Conservation (phyloP, 164 flowering plant genomes). For the Nymphaea colorata region DNA sequence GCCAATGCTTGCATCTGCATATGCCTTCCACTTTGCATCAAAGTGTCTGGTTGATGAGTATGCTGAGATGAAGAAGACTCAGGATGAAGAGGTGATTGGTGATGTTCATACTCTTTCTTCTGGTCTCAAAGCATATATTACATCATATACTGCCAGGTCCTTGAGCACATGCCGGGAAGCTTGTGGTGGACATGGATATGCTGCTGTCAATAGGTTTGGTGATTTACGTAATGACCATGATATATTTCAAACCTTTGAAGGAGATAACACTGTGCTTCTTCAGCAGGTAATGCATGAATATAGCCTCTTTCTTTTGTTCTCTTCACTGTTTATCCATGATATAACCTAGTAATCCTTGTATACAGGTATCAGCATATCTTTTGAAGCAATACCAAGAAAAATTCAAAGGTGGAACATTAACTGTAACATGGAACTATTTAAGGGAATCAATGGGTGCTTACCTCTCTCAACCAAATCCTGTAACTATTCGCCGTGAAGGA, state of each 20-base stretch:
- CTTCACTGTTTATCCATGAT: neutral
- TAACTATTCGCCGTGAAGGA: slow-evolving; percentile 91
- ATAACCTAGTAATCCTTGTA: neutral
- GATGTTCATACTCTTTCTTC: slow-evolving; percentile 93
- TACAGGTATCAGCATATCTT: slow-evolving; percentile 79
- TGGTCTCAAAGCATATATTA: slow-evolving; percentile 87
- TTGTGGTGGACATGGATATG: slow-evolving; percentile 98
- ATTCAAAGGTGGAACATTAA: slow-evolving; percentile 77
- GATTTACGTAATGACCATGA: slow-evolving; percentile 89
- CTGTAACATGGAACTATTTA: slow-evolving; percentile 91
- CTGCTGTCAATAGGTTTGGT: slow-evolving; percentile 93
- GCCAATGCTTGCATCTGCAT: slow-evolving; percentile 95
- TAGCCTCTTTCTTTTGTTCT: neutral
- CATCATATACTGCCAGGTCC: slow-evolving; percentile 77
- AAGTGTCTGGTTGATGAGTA: slow-evolving; percentile 64
- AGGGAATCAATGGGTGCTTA: slow-evolving; percentile 85
- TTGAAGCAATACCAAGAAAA: slow-evolving; percentile 85
- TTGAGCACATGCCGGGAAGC: slow-evolving; percentile 83
- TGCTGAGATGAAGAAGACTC: slow-evolving; percentile 79
- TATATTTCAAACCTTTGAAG: slow-evolving; percentile 97
- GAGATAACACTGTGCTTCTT: slow-evolving; percentile 93
- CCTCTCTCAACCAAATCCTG: slow-evolving; percentile 92
- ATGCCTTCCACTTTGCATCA: slow-evolving; percentile 87
- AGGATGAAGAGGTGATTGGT: slow-evolving; percentile 61
- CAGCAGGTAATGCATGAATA: slow-evolving; percentile 53